A percentile compares a stretch with the other conserved stretches of the same genome.
These are phyloP conservation scores for Leptographium radiaticola DNA, from an alignment of 2,329 filamentous ascomycete genomes.

Conservation along the genomic window DNA sequence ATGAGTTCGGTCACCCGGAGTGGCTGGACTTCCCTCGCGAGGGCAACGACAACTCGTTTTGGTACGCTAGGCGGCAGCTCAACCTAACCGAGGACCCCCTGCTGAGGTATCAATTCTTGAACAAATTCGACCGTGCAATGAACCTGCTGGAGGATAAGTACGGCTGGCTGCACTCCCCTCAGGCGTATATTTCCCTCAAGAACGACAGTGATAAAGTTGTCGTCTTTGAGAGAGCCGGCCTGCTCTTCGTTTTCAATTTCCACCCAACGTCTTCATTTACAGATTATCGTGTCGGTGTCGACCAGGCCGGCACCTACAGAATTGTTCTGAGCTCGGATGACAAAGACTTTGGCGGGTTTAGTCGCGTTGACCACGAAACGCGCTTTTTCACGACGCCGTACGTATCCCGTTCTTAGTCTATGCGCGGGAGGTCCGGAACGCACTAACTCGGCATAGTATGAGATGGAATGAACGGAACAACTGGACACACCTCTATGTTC, in stretches of 20 bases:
- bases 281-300: slow-evolving; percentile 85
- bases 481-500: slow-evolving; percentile 85
- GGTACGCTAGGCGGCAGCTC: slow-evolving; percentile 85
- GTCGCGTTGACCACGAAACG: slow-evolving; percentile 63
- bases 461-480: slow-evolving; percentile 84
- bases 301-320: slow-evolving; percentile 71
- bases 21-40: slow-evolving; percentile 97
- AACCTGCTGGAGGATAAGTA: slow-evolving; percentile 78
- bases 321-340: slow-evolving; percentile 76
- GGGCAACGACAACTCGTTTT: slow-evolving; percentile 86
- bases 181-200: slow-evolving; percentile 90
- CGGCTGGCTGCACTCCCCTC: slow-evolving; percentile 74
- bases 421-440: not conserved
- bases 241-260: slow-evolving; percentile 96
- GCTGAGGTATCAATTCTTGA: slow-evolving; percentile 80
- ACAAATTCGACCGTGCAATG: slow-evolving; percentile 89
- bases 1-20: slow-evolving; percentile 96
- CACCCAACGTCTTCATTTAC: slow-evolving; percentile 72
- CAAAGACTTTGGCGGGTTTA: slow-evolving; percentile 65
- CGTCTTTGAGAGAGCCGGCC: slow-evolving; percentile 82
- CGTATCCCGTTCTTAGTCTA: not conserved
- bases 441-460: slow-evolving; percentile 27
- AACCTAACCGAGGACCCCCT: slow-evolving; percentile 80
- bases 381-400: slow-evolving; percentile 78
- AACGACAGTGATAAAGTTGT: slow-evolving; percentile 89